Percentiles rank a stretch among this genome's conserved stretches.
Evolutionary conservation across 805 yeast genomes (phyloP).

Genomic region (Metschnikowia orientalis): DNA sequence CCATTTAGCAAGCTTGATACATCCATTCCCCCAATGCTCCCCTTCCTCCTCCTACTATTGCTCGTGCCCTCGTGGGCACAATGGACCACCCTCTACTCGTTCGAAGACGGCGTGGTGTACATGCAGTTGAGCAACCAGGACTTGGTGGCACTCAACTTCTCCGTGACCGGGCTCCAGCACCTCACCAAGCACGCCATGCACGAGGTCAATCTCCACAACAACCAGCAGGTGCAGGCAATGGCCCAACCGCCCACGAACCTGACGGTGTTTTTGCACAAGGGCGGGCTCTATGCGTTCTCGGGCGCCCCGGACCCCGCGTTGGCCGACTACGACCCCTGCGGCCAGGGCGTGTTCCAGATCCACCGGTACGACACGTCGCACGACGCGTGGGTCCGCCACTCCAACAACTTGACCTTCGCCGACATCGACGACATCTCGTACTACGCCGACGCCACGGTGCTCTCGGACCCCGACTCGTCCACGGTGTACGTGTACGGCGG

Average conservation of each 20-base stretch:
- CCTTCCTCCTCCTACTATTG: neutral
- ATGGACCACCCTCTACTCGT: constrained; percentile 37
- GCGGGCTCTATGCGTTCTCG: constrained; percentile 28
- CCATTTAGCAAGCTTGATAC: no score
- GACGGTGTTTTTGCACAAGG: constrained; percentile 27
- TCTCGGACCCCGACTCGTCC: constrained; percentile 35
- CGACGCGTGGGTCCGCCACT: constrained; percentile 20
- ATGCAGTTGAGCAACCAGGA: constrained; percentile 35
- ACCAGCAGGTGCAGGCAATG: constrained; percentile 21
- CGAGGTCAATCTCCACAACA: constrained; percentile 18
- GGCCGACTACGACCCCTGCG: constrained; percentile 21
- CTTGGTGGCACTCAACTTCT: constrained; percentile 32
- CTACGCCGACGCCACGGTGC: constrained; percentile 36
- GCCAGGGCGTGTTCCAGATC: constrained; percentile 24
- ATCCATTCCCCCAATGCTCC: neutral
- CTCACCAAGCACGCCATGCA: constrained; percentile 8
- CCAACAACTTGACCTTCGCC: constrained; percentile 19
- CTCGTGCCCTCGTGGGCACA: constrained; percentile 9
- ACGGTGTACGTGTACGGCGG: constrained; percentile 58
- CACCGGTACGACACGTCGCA: constrained; percentile 17
- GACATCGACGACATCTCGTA: constrained; percentile 26
- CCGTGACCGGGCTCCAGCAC: constrained; percentile 27
- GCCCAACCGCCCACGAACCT: constrained; percentile 32
- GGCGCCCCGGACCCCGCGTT: constrained; percentile 7
- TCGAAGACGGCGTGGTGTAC: constrained; percentile 30